phyloP scores from a whole-genome alignment of 805 yeast genomes.

The Candida xiaguanensis region DNA sequence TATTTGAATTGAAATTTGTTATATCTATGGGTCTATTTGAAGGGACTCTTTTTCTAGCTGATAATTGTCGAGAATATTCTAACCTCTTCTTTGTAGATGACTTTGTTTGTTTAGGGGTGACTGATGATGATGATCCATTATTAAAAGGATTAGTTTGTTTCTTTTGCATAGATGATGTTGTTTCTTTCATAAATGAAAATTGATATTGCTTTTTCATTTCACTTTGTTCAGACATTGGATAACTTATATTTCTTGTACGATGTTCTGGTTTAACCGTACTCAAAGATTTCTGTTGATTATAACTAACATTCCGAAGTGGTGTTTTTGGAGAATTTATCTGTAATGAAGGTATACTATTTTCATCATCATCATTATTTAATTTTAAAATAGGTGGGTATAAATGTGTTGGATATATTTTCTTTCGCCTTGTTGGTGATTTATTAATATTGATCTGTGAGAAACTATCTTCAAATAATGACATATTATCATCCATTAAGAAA shows the following conservation, averaged over 20 bases:
- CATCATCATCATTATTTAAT: background rate
- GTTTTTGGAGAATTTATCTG: background rate
- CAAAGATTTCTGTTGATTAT: constrained; percentile 3
- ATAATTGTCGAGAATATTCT: constrained; percentile 16
- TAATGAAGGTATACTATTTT: background rate
- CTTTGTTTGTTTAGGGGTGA: constrained; percentile 3
- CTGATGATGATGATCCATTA: background rate
- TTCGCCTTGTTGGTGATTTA: constrained; percentile 19
- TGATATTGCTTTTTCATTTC: constrained; percentile 14
- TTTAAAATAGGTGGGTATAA: constrained; percentile 13
- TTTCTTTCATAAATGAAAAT: constrained; percentile 39
- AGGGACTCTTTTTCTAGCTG: constrained; percentile 13
- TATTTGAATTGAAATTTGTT: background rate
- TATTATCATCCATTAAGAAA: constrained; percentile 1
- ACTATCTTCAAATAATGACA: constrained; percentile 21
- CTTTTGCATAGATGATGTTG: constrained; percentile 35
- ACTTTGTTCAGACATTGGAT: constrained; percentile 18
- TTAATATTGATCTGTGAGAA: constrained; percentile 29
- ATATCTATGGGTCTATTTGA: constrained; percentile 8
- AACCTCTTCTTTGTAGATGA: constrained; percentile 15
- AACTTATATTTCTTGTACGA: constrained; percentile 13
- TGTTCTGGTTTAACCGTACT: constrained; percentile 3
- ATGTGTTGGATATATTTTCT: constrained; percentile 19
- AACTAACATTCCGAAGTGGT: background rate
- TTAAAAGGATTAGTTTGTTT: constrained; percentile 12